Base-by-base conservation (phyloP, 306 rosid species). In the Leucaena leucocephala region DNA sequence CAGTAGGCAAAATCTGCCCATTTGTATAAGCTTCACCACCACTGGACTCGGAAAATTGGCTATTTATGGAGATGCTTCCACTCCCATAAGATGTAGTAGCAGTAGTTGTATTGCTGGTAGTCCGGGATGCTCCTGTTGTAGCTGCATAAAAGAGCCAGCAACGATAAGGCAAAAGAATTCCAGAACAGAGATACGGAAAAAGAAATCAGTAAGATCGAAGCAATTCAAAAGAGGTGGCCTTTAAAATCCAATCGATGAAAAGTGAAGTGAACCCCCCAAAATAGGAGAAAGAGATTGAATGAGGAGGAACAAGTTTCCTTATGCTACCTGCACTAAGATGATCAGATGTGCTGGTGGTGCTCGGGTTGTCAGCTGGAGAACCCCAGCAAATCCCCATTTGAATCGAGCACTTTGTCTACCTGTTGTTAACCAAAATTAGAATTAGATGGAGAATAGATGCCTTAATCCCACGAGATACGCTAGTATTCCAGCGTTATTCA, bases 321-420 rank as follows among this genome's bases (percentile, higher is more conserved):
- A 21, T 58, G 58, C 17, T 86, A 88, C 92, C 92, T 79, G 87
- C 54, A 71, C 83, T 90, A 40, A 91, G 83, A 52, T 58, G 73
- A 79, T 90, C 90, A 15, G 93, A 86, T 35, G 88, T 78, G 16
- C 82, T 84, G 70, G 62, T 7, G 62, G 83, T 70, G 81, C 74
- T 63, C 63, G 64, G 44, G 48, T 68, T 48, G 7, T 68, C 76
- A 80, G 81, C 80, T 40, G 75, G 49, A 80, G 92, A 88, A 83
- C 87, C 82, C 91, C 90, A 94, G 84, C 98, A 94, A 85, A n/a
- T 90, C 63, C 98, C 98, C 98, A 94, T 94, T 54, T 73, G 21
- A 69, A 78, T 48, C 72, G 36, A 58, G 36, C 64, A 58, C 64
- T 22, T 21, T 58, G 36, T 10, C 64, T 22, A 22, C 36, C 36